phyloP scores from a whole-genome alignment of 1,284 basidiomycete species.

The Tylopilus sp. region DNA sequence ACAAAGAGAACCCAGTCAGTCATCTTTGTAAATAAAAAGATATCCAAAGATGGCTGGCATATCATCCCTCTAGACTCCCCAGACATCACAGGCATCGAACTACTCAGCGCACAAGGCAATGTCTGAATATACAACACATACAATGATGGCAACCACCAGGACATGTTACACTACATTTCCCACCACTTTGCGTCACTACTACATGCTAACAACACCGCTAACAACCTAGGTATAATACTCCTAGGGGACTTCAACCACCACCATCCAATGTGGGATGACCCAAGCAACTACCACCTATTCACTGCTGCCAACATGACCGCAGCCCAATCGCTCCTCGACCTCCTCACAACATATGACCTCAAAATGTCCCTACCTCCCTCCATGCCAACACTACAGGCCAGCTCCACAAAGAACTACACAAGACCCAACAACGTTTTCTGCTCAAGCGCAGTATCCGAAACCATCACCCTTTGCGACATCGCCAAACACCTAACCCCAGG shows the following conservation, averaged over 20 bases:
- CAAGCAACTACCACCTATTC: slow-evolving; percentile 1
- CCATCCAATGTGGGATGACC: slow-evolving; percentile 1
- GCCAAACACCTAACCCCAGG: background rate
- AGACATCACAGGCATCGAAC: background rate
- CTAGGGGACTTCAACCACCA: background rate
- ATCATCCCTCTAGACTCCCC: background rate
- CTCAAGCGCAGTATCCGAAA: background rate
- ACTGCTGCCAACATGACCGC: background rate
- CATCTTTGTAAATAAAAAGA: background rate
- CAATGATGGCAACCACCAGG: background rate
- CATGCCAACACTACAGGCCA: background rate
- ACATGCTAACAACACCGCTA: too few relatives aligned
- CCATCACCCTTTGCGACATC: background rate
- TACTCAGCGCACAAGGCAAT: background rate
- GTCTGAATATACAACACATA: background rate
- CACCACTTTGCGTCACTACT: background rate
- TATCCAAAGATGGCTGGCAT: slow-evolving; percentile 3
- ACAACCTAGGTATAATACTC: too few relatives aligned
- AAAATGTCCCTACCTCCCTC: background rate
- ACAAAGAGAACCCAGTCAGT: background rate
- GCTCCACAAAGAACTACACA: background rate
- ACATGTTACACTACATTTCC: background rate
- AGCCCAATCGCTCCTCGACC: background rate
- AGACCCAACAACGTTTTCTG: background rate
- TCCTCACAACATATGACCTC: background rate